Evolutionary conservation across 768 basidiomycete species (phyloP).

Genomic region (Trametes coccinea): DNA sequence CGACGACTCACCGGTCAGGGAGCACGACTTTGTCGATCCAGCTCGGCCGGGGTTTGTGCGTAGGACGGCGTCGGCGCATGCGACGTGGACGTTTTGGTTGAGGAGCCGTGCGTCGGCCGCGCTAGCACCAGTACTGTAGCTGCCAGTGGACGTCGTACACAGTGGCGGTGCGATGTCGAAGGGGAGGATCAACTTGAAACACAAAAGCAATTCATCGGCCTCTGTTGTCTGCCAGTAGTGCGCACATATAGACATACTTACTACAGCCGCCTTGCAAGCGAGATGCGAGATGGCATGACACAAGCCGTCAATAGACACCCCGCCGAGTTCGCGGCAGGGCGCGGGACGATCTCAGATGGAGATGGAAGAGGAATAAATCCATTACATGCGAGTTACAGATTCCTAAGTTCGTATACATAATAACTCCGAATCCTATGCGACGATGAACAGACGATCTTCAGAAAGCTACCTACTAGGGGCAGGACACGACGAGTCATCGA

Average conservation of each 20-base stretch:
- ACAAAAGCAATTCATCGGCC: no score
- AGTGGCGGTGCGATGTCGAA: neutral
- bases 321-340: no score
- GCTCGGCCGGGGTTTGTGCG: conserved; percentile 17
- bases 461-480: no score
- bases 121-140: no score
- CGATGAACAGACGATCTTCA: no score
- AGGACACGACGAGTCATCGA: conserved; percentile 5
- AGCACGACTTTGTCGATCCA: conserved; percentile 13
- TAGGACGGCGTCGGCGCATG: neutral
- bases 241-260: no score
- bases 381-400: conserved; percentile 12
- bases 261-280: no score
- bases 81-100: conserved; percentile 13
- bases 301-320: no score
- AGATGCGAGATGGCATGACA: no score
- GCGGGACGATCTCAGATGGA: neutral
- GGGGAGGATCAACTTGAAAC: neutral
- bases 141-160: neutral
- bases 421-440: neutral
- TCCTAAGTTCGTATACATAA: conserved; percentile 12
- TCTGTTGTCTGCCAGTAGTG: no score
- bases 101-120: neutral
- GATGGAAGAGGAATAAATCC: neutral
- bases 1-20: conserved; percentile 7